phyloP scores from a whole-genome alignment of 2,329 filamentous ascomycete genomes.

The Sphaerostilbella broomeana region DNA sequence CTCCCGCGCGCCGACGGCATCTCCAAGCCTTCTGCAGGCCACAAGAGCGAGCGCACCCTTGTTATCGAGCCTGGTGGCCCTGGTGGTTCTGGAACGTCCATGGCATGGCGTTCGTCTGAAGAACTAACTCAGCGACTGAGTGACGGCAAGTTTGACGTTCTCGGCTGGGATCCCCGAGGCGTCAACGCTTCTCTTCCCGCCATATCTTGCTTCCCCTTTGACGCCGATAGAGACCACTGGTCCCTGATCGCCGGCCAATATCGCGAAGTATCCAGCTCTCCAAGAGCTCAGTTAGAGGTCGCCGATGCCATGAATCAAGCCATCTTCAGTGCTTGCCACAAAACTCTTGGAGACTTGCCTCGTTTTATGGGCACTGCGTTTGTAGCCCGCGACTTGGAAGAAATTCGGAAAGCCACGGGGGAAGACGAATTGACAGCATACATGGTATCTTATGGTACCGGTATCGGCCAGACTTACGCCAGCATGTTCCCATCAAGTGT shows the following conservation, averaged over 20 bases:
- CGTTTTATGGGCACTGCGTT: conserved; percentile 41
- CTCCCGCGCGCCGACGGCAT: conserved; percentile 24
- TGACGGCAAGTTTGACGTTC: conserved; percentile 37
- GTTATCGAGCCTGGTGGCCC: conserved; percentile 46
- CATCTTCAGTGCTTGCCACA: conserved; percentile 36
- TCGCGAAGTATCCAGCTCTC: conserved; percentile 29
- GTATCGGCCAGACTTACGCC: conserved; percentile 46
- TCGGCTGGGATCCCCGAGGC: conserved; percentile 50
- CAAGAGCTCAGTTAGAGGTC: conserved; percentile 34
- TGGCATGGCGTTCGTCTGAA: conserved; percentile 34
- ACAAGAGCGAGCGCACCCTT: conserved; percentile 40
- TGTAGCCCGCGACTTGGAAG: conserved; percentile 43
- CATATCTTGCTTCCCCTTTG: conserved; percentile 39
- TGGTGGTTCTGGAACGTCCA: conserved; percentile 40
- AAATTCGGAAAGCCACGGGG: conserved; percentile 38
- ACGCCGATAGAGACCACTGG: conserved; percentile 43
- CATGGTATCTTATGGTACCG: conserved; percentile 46
- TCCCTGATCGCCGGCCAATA: conserved; percentile 33
- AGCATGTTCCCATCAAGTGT: conserved; percentile 44
- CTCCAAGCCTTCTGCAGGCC: conserved; percentile 18
- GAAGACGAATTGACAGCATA: conserved; percentile 44
- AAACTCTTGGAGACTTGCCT: conserved; percentile 37
- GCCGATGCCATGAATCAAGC: conserved; percentile 42
- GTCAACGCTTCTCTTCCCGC: conserved; percentile 42
- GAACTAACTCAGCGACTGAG: conserved; percentile 35